Conservation (phyloP, 768 basidiomycete species). For the Lyophyllum shimeji region DNA sequence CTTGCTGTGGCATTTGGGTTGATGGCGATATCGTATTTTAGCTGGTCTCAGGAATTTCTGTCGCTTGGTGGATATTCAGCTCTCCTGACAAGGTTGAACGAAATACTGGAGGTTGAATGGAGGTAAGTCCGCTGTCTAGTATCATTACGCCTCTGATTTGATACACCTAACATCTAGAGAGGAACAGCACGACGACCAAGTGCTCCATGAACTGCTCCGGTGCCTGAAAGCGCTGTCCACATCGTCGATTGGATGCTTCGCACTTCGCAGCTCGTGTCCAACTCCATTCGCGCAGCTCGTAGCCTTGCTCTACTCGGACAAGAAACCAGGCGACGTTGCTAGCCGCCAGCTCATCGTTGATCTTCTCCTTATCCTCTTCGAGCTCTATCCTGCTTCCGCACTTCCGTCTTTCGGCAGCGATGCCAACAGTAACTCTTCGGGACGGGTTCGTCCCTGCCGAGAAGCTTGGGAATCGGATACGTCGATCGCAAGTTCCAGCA, state of each 20-base stretch:
- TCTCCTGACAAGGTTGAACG: slow-evolving; percentile 80
- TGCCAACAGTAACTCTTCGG: slow-evolving; percentile 20
- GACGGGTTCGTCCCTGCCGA: slow-evolving; percentile 33
- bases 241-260: slow-evolving; percentile 84
- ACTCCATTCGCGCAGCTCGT: slow-evolving; percentile 86
- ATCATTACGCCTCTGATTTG: not conserved
- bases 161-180: slow-evolving; percentile 56
- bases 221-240: slow-evolving; percentile 95
- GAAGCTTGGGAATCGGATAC: slow-evolving; percentile 60
- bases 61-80: slow-evolving; percentile 83
- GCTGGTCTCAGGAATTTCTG: slow-evolving; percentile 91
- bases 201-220: slow-evolving; percentile 87
- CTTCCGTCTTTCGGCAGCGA: slow-evolving; percentile 50
- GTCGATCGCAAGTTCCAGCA: slow-evolving; percentile 38
- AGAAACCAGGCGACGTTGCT: slow-evolving; percentile 93
- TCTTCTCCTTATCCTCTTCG: slow-evolving; percentile 82
- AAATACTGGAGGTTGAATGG: slow-evolving; percentile 96
- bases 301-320: slow-evolving; percentile 89
- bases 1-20: not conserved
- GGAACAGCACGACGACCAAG: slow-evolving; percentile 96
- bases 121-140: slow-evolving; percentile 50
- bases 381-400: slow-evolving; percentile 76
- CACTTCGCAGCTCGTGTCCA: slow-evolving; percentile 86
- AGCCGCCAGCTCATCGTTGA: slow-evolving; percentile 91
- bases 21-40: slow-evolving; percentile 25